Conservation (phyloP, 495 filamentous ascomycete species). For the Penicillium egyptiacum region DNA sequence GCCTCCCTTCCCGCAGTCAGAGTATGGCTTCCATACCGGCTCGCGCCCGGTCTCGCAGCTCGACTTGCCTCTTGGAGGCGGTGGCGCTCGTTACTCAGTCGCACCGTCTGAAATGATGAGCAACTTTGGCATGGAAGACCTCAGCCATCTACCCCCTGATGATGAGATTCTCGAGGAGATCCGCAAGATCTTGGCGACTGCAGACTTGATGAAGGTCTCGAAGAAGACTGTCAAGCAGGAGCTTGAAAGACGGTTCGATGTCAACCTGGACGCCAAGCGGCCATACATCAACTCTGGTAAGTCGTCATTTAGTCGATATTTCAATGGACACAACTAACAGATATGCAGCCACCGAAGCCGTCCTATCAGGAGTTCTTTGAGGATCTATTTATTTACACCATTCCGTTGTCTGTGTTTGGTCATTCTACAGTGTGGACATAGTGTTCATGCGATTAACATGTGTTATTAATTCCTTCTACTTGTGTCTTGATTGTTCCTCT, state of each 20-base stretch:
- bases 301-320: conserved; percentile 8
- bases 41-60: conserved; percentile 76
- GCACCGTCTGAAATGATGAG: conserved; percentile 74
- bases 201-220: conserved; percentile 95
- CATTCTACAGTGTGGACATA: conserved; percentile 1
- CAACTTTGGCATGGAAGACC: conserved; percentile 68
- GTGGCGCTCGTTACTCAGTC: conserved; percentile 72
- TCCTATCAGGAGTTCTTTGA: conserved; percentile 69
- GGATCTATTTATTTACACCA: background rate
- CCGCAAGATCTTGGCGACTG: conserved; percentile 82
- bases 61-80: conserved; percentile 51
- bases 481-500: conserved; percentile 8
- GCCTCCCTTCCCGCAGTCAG: conserved; percentile 56
- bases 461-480: conserved; percentile 18
- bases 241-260: conserved; percentile 83
- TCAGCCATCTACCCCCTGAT: conserved; percentile 73
- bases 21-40: conserved; percentile 47
- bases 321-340: conserved; percentile 36
- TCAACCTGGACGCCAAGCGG: conserved; percentile 75
- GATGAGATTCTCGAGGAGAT: conserved; percentile 93
- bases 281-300: conserved; percentile 92
- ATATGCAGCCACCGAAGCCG: conserved; percentile 66
- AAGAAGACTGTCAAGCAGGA: conserved; percentile 98
- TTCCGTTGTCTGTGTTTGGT: background rate
- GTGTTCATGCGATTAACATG: conserved; percentile 9